Evolutionary conservation across 306 rosid species (phyloP).

Genomic region (Ammopiptanthus mongolicus): DNA sequence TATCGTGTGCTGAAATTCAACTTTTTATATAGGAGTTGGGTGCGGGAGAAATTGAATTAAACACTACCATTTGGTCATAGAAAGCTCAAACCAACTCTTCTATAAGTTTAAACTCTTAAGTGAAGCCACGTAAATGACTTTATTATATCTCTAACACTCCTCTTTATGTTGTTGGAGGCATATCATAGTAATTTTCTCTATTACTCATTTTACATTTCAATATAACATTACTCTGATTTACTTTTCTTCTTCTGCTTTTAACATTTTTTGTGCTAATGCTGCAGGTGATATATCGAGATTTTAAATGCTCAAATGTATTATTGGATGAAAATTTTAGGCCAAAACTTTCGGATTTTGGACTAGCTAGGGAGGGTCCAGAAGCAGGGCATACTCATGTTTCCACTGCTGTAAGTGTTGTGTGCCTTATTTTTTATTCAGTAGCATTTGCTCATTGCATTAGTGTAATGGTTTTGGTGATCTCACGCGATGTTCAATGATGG

Average conservation of each 20-base stretch:
- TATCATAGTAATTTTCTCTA: neutral
- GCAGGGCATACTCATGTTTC: conserved; percentile 80
- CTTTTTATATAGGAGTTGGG: too few relatives aligned
- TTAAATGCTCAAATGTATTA: conserved; percentile 67
- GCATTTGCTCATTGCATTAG: neutral
- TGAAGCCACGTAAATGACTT: too few relatives aligned
- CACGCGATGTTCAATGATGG: neutral
- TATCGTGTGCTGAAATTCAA: too few relatives aligned
- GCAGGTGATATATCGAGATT: conserved; percentile 77
- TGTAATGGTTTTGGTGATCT: neutral
- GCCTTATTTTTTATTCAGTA: neutral
- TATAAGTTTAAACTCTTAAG: too few relatives aligned
- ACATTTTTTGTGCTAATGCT: neutral
- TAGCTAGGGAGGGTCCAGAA: conserved; percentile 82
- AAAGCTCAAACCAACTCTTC: too few relatives aligned
- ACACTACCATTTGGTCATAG: too few relatives aligned
- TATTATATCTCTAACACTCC: too few relatives aligned
- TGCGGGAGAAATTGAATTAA: too few relatives aligned
- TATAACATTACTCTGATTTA: neutral
- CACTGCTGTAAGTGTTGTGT: conserved; percentile 66
- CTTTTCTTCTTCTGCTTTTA: neutral
- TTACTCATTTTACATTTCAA: neutral
- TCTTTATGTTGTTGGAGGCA: too few relatives aligned
- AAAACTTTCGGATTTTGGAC: conserved; percentile 89
- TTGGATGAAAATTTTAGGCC: conserved; percentile 66